Evolutionary conservation across 2,329 filamentous ascomycete species (phyloP).

Genomic region (Paramyrothecium sp.): DNA sequence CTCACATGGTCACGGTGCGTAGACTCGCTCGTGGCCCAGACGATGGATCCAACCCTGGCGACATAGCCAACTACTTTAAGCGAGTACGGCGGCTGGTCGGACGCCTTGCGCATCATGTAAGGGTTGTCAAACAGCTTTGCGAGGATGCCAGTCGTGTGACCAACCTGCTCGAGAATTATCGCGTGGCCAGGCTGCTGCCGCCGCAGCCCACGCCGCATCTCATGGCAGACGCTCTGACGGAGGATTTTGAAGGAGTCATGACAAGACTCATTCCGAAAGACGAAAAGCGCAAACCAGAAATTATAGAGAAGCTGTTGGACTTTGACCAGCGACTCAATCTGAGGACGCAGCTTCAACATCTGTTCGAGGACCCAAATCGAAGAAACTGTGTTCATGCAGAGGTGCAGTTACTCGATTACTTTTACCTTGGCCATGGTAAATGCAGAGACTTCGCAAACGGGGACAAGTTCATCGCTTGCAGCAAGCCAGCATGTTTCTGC

Average conservation of each 20-base stretch:
- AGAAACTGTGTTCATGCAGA: conserved; percentile 41
- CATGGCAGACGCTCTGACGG: conserved; percentile 21
- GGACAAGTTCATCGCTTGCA: conserved; percentile 48
- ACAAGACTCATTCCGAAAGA: conserved; percentile 24
- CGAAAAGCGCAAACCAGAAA: conserved; percentile 2
- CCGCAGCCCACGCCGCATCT: conserved; percentile 15
- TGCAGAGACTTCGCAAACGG: conserved; percentile 29
- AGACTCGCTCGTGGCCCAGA: conserved; percentile 9
- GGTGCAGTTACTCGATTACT: conserved; percentile 45
- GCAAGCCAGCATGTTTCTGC: conserved; percentile 50
- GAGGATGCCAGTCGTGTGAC: conserved; percentile 25
- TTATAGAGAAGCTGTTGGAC: neutral
- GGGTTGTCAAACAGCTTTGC: conserved; percentile 35
- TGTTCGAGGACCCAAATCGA: conserved; percentile 12
- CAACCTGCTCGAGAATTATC: conserved; percentile 27
- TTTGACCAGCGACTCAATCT: conserved; percentile 3
- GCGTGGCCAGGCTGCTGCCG: conserved; percentile 18
- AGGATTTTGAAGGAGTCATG: conserved; percentile 26
- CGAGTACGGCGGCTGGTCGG: conserved; percentile 40
- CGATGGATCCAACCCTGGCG: neutral
- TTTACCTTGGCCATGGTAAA: conserved; percentile 22
- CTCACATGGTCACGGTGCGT: conserved; percentile 12
- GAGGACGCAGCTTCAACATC: conserved; percentile 4
- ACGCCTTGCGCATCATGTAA: conserved; percentile 40
- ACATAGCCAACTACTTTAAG: conserved; percentile 17